Percentiles rank a stretch among this genome's conserved stretches.
Conservation (phyloP, 495 filamentous ascomycete genomes). For the Pyrenula massariospora region DNA sequence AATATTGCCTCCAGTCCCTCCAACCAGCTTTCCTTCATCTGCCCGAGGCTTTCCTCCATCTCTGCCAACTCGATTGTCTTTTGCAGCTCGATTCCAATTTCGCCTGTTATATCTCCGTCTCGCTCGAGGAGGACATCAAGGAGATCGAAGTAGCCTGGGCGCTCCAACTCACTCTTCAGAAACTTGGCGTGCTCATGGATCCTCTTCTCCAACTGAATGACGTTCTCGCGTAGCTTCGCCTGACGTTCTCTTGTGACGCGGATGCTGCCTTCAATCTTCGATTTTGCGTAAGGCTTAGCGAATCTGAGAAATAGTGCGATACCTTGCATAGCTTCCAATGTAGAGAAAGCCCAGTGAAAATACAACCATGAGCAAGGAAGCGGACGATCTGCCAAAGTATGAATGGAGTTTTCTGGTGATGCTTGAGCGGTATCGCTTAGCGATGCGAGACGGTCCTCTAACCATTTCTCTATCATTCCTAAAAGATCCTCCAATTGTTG, state of each 20-base stretch:
- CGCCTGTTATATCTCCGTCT: neutral
- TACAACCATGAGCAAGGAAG: conserved; percentile 21
- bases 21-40: conserved; percentile 37
- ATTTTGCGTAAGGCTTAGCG: neutral
- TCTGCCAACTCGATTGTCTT: conserved; percentile 21
- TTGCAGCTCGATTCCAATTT: conserved; percentile 17
- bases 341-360: conserved; percentile 22
- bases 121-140: neutral
- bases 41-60: conserved; percentile 29
- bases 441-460: neutral
- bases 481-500: neutral
- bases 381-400: conserved; percentile 3
- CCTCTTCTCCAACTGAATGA: neutral
- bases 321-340: conserved; percentile 28
- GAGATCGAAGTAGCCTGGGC: neutral
- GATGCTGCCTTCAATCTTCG: neutral
- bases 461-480: neutral
- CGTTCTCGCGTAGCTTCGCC: neutral
- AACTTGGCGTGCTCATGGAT: neutral
- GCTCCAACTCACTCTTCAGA: neutral
- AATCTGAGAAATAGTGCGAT: neutral
- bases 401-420: too few species aligned
- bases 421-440: conserved; percentile 9
- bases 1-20: conserved; percentile 28
- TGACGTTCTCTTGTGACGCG: neutral